phyloP scores from a whole-genome alignment of 2,329 filamentous ascomycete species.

The Fusarium avenaceum region DNA sequence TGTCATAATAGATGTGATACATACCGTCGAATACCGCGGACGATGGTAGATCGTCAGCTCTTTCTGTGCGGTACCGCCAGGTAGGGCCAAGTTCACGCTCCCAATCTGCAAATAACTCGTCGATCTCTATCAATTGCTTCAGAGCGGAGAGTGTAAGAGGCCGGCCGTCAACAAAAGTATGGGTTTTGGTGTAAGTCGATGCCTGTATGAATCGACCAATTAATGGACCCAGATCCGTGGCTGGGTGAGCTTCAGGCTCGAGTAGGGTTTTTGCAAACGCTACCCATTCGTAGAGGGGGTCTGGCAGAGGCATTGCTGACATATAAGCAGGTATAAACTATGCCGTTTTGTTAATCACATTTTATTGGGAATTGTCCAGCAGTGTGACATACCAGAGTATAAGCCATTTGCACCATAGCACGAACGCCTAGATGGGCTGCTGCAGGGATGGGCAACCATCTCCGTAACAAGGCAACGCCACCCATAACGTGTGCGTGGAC shows the following conservation, averaged over 20 bases:
- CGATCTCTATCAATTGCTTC: conserved; percentile 57
- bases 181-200: conserved; percentile 53
- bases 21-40: conserved; percentile 63
- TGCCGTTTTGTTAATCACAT: conserved; percentile 23
- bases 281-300: conserved; percentile 60
- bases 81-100: conserved; percentile 52
- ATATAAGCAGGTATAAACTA: conserved; percentile 63
- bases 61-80: conserved; percentile 56
- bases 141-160: conserved; percentile 54
- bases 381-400: conserved; percentile 63
- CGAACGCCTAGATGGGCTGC: conserved; percentile 61
- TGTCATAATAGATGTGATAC: conserved; percentile 68
- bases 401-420: conserved; percentile 68
- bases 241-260: conserved; percentile 55
- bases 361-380: neutral
- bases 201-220: conserved; percentile 59
- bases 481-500: conserved; percentile 72
- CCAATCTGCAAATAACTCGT: conserved; percentile 57
- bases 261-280: conserved; percentile 55
- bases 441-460: conserved; percentile 57
- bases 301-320: conserved; percentile 57
- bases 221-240: conserved; percentile 58
- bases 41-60: conserved; percentile 52
- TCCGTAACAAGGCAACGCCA: conserved; percentile 69
- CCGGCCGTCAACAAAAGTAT: conserved; percentile 56